Percentiles rank a stretch among this genome's conserved stretches.
These are phyloP conservation scores for Hypoxylon sp. DNA, from an alignment of 2,329 filamentous ascomycete genomes.

Conservation along the genomic window DNA sequence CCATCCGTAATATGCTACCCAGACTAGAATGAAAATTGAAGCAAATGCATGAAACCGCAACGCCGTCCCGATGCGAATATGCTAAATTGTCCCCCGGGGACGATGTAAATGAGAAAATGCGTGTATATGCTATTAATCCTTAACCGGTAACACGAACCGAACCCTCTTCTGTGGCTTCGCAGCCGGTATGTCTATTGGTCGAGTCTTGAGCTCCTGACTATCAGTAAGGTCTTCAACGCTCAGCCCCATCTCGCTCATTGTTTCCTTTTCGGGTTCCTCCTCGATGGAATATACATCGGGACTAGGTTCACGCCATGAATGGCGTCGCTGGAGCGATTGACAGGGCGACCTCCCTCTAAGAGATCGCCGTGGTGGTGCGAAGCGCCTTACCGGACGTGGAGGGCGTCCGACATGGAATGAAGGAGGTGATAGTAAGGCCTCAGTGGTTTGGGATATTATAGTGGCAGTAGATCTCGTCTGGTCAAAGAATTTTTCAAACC, in stretches of 20 bases:
- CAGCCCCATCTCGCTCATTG: conserved; percentile 61
- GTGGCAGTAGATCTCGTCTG: conserved; percentile 53
- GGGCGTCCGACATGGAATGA: conserved; percentile 55
- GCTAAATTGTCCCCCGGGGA: conserved; percentile 19
- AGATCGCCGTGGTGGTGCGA: conserved; percentile 54
- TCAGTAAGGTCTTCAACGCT: conserved; percentile 54
- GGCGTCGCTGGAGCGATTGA: conserved; percentile 59
- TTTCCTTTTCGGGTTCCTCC: conserved; percentile 70
- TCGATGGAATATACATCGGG: conserved; percentile 73
- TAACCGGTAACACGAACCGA: conserved; percentile 66
- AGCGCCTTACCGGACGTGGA: conserved; percentile 49
- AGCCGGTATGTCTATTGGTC: conserved; percentile 59
- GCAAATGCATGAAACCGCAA: conserved; percentile 38
- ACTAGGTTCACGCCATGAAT: conserved; percentile 71
- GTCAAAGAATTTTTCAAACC: conserved; percentile 61
- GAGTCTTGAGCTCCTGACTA: conserved; percentile 49
- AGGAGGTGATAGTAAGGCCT: conserved; percentile 54
- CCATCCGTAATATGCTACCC: conserved; percentile 34
- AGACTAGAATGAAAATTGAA: conserved; percentile 26
- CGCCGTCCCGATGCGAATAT: conserved; percentile 41
- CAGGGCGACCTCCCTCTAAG: conserved; percentile 53
- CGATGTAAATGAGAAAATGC: conserved; percentile 24
- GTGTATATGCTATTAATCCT: conserved; percentile 53
- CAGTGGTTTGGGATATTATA: conserved; percentile 53
- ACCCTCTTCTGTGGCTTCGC: conserved; percentile 70